Percentiles rank a stretch among this genome's conserved stretches.
Evolutionary conservation across 257 asterid genomes (phyloP).

Genomic region (Osmanthus fragrans): DNA sequence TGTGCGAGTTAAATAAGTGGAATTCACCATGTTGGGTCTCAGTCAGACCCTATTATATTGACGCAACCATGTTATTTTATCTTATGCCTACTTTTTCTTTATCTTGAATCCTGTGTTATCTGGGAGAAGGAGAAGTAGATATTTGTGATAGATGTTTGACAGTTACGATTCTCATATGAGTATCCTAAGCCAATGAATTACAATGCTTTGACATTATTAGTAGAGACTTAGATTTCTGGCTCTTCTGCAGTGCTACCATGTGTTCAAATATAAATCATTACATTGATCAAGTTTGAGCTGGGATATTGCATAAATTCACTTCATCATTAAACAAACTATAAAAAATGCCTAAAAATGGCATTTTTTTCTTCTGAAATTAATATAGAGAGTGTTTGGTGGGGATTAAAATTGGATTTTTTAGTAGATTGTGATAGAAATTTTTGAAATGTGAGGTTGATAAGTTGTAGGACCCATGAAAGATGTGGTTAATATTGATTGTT

Average conservation of each 20-base stretch:
- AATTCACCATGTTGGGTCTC: neutral
- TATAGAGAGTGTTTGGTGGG: too few species aligned
- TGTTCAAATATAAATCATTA: neutral
- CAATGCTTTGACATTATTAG: neutral
- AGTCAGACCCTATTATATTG: neutral
- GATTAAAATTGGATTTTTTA: too few species aligned
- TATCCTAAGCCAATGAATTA: neutral
- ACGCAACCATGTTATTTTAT: neutral
- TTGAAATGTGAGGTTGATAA: too few species aligned
- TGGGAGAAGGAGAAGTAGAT: neutral
- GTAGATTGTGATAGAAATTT: too few species aligned
- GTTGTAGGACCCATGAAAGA: too few species aligned
- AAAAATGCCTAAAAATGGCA: neutral
- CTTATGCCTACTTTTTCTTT: neutral
- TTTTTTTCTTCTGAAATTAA: constrained; percentile 2
- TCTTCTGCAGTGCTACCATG: neutral
- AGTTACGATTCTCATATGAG: neutral
- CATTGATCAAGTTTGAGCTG: constrained; percentile 1
- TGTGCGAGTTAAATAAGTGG: neutral
- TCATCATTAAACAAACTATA: constrained; percentile 3
- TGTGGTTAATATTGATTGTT: too few species aligned
- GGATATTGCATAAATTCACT: neutral
- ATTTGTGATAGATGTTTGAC: neutral
- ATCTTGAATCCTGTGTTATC: neutral
- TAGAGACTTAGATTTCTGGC: neutral